Evolutionary conservation across 768 basidiomycete species (phyloP), one percentile per base, ranked within the genome.

Genomic region (Panus rudis): DNA sequence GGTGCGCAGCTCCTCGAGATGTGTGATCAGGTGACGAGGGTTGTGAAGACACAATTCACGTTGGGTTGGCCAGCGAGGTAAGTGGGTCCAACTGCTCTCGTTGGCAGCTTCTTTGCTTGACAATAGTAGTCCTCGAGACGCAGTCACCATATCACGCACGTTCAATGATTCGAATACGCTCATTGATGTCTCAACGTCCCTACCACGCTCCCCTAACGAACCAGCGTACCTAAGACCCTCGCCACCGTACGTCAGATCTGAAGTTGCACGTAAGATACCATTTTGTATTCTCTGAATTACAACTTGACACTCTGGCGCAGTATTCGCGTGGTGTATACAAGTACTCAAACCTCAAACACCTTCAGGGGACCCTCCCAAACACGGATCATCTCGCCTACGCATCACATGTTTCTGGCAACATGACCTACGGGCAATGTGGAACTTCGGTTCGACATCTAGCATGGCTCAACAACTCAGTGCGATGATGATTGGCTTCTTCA

Each of bases 61-160:
- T 65, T 99, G 8, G 94, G 94, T 1, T 99, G 94, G 94, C 94
- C 94, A 44, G 92, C 92, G 44, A 92, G 84, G 92, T 94, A 58
- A 56, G 90, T 74, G 12, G n/a, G n/a, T n/a, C n/a, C n/a, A n/a
- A n/a, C n/a, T n/a, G n/a, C n/a, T n/a, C n/a, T 25, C 6, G 37
- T n/a, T n/a, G n/a, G n/a, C n/a, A 6, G 20, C 26, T 19, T 16
- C 17, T 35, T 19, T n/a, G n/a, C n/a, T n/a, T n/a, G n/a, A n/a
- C n/a, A n/a, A n/a, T 37, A 41, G 21, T 47, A 94, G 90, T 58
- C 94, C 94, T 3, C 73, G 94, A 52, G 94, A 99, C 56, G 81
- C 92, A 12, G 84, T 99, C 32, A 94, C 91, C 13, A 93, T 99
- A 53, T 88, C 91, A 34, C 79, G 88, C 47, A 79, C 88, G 27